phyloP scores from a whole-genome alignment of 768 basidiomycete genomes.

The Xanthoconium purpureum region DNA sequence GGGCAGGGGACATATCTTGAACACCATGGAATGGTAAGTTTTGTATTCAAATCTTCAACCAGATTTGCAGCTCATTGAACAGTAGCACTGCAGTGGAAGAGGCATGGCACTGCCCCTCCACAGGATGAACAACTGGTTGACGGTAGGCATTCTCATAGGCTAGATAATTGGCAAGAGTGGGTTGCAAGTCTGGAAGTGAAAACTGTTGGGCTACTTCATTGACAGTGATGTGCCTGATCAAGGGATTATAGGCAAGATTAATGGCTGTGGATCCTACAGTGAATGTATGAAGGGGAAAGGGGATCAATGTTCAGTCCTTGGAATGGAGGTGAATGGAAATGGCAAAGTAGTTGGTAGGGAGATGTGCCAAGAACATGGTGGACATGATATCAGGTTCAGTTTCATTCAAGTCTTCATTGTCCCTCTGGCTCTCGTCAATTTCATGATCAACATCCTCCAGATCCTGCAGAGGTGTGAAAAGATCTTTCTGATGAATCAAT shows the following conservation, averaged over 20 bases:
- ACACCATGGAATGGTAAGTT: background rate
- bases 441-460: background rate
- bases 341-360: background rate
- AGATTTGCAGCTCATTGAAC: background rate
- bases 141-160: background rate
- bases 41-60: background rate
- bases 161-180: background rate
- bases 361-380: background rate
- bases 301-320: background rate
- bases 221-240: background rate
- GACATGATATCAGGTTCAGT: background rate
- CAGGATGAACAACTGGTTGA: background rate
- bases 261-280: background rate
- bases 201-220: background rate
- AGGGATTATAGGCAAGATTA: background rate
- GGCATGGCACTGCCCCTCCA: background rate
- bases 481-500: background rate
- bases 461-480: background rate
- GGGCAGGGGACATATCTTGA: background rate
- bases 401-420: no score
- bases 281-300: background rate
- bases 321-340: background rate
- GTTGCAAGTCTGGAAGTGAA: background rate
- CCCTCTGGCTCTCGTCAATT: background rate
- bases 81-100: background rate